These are phyloP conservation scores for Periconia macrospinosa DNA, from an alignment of 2,329 filamentous ascomycete genomes.

Conservation along the genomic window DNA sequence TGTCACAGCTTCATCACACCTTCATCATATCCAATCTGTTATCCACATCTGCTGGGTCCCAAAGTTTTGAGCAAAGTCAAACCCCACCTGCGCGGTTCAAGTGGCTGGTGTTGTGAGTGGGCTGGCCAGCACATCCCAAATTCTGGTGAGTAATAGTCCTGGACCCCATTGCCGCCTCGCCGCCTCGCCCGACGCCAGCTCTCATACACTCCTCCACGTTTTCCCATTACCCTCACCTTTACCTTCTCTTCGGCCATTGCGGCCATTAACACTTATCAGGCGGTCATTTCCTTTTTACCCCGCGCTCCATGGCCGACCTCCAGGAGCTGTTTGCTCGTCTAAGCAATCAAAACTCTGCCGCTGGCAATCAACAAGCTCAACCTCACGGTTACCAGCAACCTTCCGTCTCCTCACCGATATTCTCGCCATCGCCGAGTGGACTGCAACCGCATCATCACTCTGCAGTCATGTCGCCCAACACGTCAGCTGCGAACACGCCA, in stretches of 20 bases:
- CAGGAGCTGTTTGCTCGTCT: conserved; percentile 49
- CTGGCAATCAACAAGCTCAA: conserved; percentile 25
- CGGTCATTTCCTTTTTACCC: conserved; percentile 13
- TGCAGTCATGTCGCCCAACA: conserved; percentile 61
- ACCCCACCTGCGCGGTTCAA: conserved; percentile 1
- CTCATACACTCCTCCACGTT: conserved; percentile 2
- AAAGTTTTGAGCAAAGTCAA: background rate
- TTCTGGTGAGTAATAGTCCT: conserved; percentile 13
- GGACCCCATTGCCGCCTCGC: conserved; percentile 1
- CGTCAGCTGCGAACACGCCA: conserved; percentile 49
- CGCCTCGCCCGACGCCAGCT: conserved; percentile 5
- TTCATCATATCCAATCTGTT: conserved; percentile 3
- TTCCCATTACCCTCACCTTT: conserved; percentile 6
- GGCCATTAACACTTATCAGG: conserved; percentile 18
- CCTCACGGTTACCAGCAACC: conserved; percentile 54
- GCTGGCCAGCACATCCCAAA: conserved; percentile 8
- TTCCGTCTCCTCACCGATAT: conserved; percentile 60
- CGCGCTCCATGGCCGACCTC: conserved; percentile 45
- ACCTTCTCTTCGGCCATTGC: background rate
- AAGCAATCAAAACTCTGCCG: conserved; percentile 34
- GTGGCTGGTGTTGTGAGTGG: conserved; percentile 12
- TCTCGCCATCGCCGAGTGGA: conserved; percentile 57
- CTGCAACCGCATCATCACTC: conserved; percentile 60
- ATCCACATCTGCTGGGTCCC: background rate
- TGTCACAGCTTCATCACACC: conserved; percentile 5